Conservation (phyloP, 1,139 yeast genomes). For the Protomyces inouyei region DNA sequence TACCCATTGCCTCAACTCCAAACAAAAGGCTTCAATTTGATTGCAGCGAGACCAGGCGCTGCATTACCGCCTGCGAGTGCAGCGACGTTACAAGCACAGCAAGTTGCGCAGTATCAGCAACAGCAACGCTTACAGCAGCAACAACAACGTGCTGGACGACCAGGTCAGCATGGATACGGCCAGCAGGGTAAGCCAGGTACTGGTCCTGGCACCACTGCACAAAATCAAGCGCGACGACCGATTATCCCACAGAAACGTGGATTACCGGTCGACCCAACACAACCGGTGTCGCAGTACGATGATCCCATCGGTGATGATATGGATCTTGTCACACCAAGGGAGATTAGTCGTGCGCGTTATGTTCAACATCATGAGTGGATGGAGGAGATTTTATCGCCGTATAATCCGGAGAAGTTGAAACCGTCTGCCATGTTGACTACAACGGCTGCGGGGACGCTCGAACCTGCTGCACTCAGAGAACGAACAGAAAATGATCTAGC, state of each 20-base stretch:
- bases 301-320: constrained; percentile 41
- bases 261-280: not conserved
- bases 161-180: not conserved
- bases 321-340: constrained; percentile 43
- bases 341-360: constrained; percentile 44
- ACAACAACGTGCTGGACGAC: constrained; percentile 11
- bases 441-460: not conserved
- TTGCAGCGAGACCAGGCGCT: constrained; percentile 10
- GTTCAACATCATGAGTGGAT: constrained; percentile 47
- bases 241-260: constrained; percentile 14
- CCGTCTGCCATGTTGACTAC: not conserved
- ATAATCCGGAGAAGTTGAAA: not conserved
- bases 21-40: constrained; percentile 21
- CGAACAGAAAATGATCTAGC: not conserved
- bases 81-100: constrained; percentile 3
- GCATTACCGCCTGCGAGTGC: constrained; percentile 7
- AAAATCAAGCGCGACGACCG: not conserved
- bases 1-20: constrained; percentile 27
- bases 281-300: constrained; percentile 14
- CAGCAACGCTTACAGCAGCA: constrained; percentile 6
- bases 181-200: not conserved
- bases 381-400: constrained; percentile 39
- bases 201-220: not conserved
- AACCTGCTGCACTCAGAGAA: not conserved
- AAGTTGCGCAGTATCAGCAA: constrained; percentile 20